Conservation (phyloP, 2,329 filamentous ascomycete species). For the Kalmusia sp. region DNA sequence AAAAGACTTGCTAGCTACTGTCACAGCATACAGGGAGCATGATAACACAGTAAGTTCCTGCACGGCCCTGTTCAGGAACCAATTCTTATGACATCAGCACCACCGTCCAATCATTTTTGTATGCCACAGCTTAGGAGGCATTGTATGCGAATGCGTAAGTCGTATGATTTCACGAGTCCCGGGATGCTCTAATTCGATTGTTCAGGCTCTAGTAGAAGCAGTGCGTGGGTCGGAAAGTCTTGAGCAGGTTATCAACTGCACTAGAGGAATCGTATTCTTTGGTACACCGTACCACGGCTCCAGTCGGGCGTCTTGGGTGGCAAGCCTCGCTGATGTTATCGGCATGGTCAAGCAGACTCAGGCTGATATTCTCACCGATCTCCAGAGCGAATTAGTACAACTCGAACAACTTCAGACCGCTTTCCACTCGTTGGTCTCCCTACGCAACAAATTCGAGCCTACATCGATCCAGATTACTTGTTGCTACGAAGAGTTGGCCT, state of each 20-base stretch:
- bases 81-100: constrained; percentile 15
- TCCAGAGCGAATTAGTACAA: constrained; percentile 32
- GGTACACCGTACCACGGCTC: constrained; percentile 47
- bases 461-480: constrained; percentile 33
- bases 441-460: constrained; percentile 17
- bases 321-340: constrained; percentile 30
- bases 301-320: constrained; percentile 37
- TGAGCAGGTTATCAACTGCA: constrained; percentile 29
- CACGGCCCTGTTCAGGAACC: neutral
- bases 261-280: constrained; percentile 42
- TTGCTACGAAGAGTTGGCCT: constrained; percentile 35
- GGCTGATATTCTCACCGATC: constrained; percentile 20
- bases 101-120: constrained; percentile 39
- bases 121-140: constrained; percentile 37
- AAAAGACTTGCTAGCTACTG: constrained; percentile 32
- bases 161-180: neutral
- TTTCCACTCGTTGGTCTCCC: constrained; percentile 37
- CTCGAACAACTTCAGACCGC: constrained; percentile 34
- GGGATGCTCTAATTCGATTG: neutral
- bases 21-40: constrained; percentile 16
- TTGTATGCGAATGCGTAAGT: constrained; percentile 36
- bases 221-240: constrained; percentile 25
- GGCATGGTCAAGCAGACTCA: constrained; percentile 42
- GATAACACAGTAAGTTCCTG: constrained; percentile 3
- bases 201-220: constrained; percentile 13